Conservation (phyloP, 2,329 filamentous ascomycete species). For the Fusarium sublunatum region DNA sequence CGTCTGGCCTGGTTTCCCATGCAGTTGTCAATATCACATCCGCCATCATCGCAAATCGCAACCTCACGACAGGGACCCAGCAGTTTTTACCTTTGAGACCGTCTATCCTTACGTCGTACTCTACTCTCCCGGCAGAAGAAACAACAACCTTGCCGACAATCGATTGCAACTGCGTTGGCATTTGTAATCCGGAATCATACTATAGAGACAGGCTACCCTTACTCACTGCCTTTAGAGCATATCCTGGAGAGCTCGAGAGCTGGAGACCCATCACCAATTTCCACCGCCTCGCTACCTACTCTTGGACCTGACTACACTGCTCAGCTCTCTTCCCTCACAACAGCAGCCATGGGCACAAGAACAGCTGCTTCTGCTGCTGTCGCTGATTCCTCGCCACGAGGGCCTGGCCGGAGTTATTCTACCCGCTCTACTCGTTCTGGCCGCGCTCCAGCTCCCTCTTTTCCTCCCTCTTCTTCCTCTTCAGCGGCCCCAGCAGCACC, state of each 20-base stretch:
- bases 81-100: conserved; percentile 15
- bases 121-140: conserved; percentile 11
- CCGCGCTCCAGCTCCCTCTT: conserved; percentile 37
- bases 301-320: conserved; percentile 26
- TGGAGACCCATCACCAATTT: conserved; percentile 15
- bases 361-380: conserved; percentile 39
- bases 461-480: conserved; percentile 32
- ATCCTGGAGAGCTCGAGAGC: conserved; percentile 4
- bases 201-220: conserved; percentile 6
- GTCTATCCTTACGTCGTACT: conserved; percentile 14
- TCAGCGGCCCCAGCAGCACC: conserved; percentile 36
- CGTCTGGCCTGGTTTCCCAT: conserved; percentile 10
- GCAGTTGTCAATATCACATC: conserved; percentile 28
- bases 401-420: conserved; percentile 52
- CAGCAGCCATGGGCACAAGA: conserved; percentile 41
- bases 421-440: conserved; percentile 49
- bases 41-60: conserved; percentile 31
- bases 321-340: conserved; percentile 16
- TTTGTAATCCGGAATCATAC: conserved; percentile 12
- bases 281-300: neutral
- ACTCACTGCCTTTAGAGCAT: conserved; percentile 37
- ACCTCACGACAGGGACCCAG: conserved; percentile 12
- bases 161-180: conserved; percentile 22
- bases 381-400: conserved; percentile 42
- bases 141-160: conserved; percentile 14